Base-by-base conservation (phyloP, 2,329 filamentous ascomycete species). In the Fusarium concolor region DNA sequence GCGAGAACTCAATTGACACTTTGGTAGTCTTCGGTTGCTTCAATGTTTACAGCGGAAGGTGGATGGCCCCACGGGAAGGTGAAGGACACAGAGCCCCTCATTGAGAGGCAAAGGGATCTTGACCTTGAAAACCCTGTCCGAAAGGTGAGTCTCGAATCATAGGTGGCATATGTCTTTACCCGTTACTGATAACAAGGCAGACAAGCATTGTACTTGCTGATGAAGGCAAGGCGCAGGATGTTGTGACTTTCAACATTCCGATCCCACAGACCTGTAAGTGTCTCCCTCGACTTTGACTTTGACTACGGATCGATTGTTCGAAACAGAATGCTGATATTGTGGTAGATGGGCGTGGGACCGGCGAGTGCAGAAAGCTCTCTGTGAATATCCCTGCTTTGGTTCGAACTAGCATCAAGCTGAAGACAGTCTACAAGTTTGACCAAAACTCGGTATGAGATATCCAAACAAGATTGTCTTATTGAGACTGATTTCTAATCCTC, bases 311-410 rank as follows among this genome's bases (percentile, higher is more conserved):
- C 10, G 10, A 14, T 11, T 12, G 10, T 12, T 31, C 8, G 3
- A 6, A 10, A 9, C 3, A 24, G 7, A 3, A 17, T 20, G 20
- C 29, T 55, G 18, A 43, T 50, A 59, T 24, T 35, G 15, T 1
- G 5, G 46, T 28, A 80, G 78, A 79, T 59, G 78, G 78, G 2
- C 72, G 68, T 51, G 78, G 78, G 3, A 71, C 44, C 18, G 79
- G 78, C 4, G 49, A 72, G 62, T 73, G 71, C 60, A 79, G 75
- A 39, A 76, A 76, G 62, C 43, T 80, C 5, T 80, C 78, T 2
- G 71, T 79, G 6, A 73, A 67, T 11, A 74, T 79, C 4, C 78
- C 78, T 2, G 71, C 71, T 5, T 62, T 66, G n/a, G 49, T 76
- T 45, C 72, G 76, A 44, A 65, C 74, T 1, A 75, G 75, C 58